Percentiles rank a stretch among this genome's conserved stretches.
Conservation (phyloP, 2,329 filamentous ascomycete genomes). For the Phaeophleospora eucalypticola region DNA sequence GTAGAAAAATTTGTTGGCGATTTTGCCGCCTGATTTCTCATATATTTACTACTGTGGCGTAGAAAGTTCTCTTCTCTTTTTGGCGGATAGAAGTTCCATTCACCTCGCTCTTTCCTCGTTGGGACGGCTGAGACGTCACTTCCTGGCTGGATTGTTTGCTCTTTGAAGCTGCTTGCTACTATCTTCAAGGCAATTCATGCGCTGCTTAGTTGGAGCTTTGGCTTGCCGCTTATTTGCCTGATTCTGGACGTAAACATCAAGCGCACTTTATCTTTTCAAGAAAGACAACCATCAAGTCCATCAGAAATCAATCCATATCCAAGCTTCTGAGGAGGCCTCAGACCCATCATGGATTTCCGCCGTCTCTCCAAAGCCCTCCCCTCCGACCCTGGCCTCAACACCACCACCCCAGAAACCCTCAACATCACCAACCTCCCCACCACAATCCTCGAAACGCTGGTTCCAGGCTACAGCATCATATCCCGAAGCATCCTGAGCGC, state of each 20-base stretch:
- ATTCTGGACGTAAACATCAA: no score
- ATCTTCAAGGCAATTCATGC: no score
- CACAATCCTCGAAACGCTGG: slow-evolving; percentile 47
- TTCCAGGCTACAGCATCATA: slow-evolving; percentile 49
- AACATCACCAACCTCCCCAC: slow-evolving; percentile 38
- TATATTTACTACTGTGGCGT: no score
- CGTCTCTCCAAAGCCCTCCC: not conserved
- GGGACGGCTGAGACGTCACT: not conserved
- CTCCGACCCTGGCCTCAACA: not conserved
- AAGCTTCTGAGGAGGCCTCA: no score
- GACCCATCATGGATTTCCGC: not conserved
- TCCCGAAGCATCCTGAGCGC: slow-evolving; percentile 40
- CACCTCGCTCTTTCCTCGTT: not conserved
- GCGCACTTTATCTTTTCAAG: no score
- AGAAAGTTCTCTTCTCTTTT: no score
- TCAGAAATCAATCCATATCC: no score
- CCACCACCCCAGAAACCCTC: slow-evolving; percentile 17
- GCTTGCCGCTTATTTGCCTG: not conserved
- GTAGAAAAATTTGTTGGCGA: no score
- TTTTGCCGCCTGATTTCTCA: no score
- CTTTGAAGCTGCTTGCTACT: no score
- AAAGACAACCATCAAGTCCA: no score
- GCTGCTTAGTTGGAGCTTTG: not conserved
- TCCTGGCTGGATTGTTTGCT: not conserved
- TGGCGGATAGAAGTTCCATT: no score